phyloP scores from a whole-genome alignment of 2,329 filamentous ascomycete genomes.

The Aspergillus ochraceus region DNA sequence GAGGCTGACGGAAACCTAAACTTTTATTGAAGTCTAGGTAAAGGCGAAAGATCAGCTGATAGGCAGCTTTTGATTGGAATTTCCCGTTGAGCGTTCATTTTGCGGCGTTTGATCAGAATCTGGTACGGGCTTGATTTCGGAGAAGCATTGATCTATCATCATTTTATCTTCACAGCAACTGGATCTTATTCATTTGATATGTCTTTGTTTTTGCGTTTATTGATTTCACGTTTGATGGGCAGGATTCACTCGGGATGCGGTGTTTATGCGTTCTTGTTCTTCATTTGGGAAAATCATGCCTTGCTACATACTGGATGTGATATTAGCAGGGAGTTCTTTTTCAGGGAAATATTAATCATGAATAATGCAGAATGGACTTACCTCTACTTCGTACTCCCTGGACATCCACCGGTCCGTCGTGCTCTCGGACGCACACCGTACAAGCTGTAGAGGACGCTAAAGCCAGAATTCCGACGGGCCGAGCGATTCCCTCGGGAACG shows the following conservation, averaged over 20 bases:
- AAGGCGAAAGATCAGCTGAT: too few relatives aligned
- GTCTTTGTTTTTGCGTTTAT: background rate
- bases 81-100: background rate
- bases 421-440: too few relatives aligned
- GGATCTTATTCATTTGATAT: background rate
- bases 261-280: background rate
- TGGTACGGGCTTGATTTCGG: background rate
- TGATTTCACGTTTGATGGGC: background rate
- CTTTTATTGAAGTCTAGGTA: too few relatives aligned
- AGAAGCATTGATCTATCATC: background rate
- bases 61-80: background rate
- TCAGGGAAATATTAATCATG: too few relatives aligned
- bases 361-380: too few relatives aligned
- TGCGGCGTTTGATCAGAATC: background rate
- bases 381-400: too few relatives aligned
- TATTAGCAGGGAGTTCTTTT: background rate
- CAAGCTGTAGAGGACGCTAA: background rate
- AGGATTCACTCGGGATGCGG: background rate
- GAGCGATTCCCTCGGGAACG: conserved; percentile 28
- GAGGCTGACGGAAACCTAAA: too few relatives aligned
- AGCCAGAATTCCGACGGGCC: conserved; percentile 20
- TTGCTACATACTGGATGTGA: background rate
- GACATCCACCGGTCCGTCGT: too few relatives aligned
- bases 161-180: background rate
- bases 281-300: background rate